Evolutionary conservation across 139 green algal species (phyloP), one percentile per base, ranked within the genome.

Genomic region (Limnomonas spitsbergensis): DNA sequence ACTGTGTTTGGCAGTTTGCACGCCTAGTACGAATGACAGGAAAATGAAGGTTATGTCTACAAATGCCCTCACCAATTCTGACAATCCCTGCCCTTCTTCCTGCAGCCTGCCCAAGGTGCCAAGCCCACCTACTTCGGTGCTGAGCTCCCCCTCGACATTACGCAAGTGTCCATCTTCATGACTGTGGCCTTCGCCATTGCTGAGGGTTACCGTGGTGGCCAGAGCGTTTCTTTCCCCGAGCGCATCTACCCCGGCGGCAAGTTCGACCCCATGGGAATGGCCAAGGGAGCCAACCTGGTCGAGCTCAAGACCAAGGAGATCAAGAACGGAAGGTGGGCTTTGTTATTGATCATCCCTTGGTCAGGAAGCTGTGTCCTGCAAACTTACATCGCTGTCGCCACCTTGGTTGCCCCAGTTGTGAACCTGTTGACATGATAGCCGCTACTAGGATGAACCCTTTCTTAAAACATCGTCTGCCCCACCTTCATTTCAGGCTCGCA

Each of bases 301-400:
- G 89, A 94, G 38, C 81, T 87, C 29, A 96, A 97, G 89, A 80
- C 94, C 27, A 95, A 96, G 90, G 93, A 97, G 90, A 89, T 98
- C 79, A 97, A 97, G 91, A 98, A 98, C 84, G 94, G 91, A 61
- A 14, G 92, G 71, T 84, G 92, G 32, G 89, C 88, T 39, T 71
- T 81, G 80, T n/a, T n/a, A n/a, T n/a, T n/a, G n/a, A n/a, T n/a
- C n/a, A n/a, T n/a, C n/a, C n/a, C n/a, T n/a, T n/a, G n/a, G n/a
- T n/a, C n/a, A n/a, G n/a, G n/a, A n/a, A n/a, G n/a, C n/a, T n/a
- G n/a, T n/a, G n/a, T n/a, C n/a, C n/a, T n/a, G n/a, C n/a, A n/a
- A n/a, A 75, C 81, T 54, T 76, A 76, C 77, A 82, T 66, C 72
- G 53, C 71, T 4, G 54, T 31, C 40, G 31, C 29, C 32, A 42